Percentiles rank a stretch among this genome's conserved stretches.
These are phyloP conservation scores for Ceratocystis variospora DNA, from an alignment of 2,329 filamentous ascomycete species.

Conservation along the genomic window DNA sequence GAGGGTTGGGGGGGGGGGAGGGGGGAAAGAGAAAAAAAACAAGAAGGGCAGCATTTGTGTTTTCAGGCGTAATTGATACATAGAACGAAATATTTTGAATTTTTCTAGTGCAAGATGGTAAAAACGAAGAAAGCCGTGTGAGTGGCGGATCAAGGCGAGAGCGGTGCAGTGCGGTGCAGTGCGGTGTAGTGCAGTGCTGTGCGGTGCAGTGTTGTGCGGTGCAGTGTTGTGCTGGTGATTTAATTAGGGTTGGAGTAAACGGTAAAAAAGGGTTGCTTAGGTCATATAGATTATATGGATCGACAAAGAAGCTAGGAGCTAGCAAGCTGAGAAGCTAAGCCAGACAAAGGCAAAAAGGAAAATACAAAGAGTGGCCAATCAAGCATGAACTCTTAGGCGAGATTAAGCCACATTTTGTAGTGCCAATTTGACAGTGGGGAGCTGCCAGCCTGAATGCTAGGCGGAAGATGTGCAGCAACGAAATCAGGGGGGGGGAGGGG, in stretches of 20 bases:
- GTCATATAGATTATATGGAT: not conserved
- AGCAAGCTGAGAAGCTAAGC: not conserved
- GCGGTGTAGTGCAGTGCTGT: too few relatives aligned
- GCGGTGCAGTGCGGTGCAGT: too few relatives aligned
- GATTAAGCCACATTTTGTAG: not conserved
- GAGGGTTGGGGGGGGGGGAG: too few relatives aligned
- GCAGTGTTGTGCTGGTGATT: not conserved
- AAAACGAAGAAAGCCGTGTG: not conserved
- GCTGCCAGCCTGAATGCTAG: not conserved
- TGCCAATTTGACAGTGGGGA: not conserved
- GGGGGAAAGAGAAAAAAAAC: not conserved
- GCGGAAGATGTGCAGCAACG: not conserved
- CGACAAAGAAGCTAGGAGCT: not conserved
- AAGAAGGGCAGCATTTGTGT: slow-evolving; percentile 17
- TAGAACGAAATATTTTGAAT: slow-evolving; percentile 11
- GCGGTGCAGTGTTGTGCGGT: too few relatives aligned
- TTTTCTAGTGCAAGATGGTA: not conserved
- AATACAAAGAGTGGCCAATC: not conserved
- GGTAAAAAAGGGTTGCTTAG: not conserved
- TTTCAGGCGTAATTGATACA: slow-evolving; percentile 20
- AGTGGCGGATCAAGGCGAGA: not conserved
- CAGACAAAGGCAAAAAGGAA: not conserved
- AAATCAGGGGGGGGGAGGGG: not conserved
- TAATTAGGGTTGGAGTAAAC: not conserved
- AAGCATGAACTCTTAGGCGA: not conserved